Evolutionary conservation across 371 early-diverging fungal genomes (phyloP), one percentile per base, ranked within the genome.

Genomic region (Rhizopus delemar): DNA sequence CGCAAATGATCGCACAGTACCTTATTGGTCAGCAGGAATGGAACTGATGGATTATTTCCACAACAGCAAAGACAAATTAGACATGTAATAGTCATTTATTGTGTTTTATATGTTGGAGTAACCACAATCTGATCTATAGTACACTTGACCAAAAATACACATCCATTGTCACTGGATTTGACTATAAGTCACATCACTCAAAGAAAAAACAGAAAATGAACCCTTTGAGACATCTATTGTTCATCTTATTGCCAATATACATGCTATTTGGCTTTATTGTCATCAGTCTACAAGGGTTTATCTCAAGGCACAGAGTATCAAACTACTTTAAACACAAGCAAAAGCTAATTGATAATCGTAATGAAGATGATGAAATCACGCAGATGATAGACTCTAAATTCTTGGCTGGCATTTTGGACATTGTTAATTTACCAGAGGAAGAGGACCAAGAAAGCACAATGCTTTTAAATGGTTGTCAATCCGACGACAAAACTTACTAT

Each of bases 11-110:
- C 80, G 84, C 9, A 83, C 85, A 2, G 90, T 91, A 0, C 81
- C 85, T 11, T 88, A 82, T 62, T 83, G 82, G 81, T 86, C 86
- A 4, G 82, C 86, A n/a, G 80, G 83, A 4, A 76, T 89, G 48
- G 71, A 78, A 35, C 56, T 69, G 31, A 63, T 63, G 16, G 72
- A 88, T 59, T 83, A 84, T n/a, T 82, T 84, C 45, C 49, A 63
- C 8, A 63, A 73, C 5, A 59, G 74, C 0, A 70, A 79, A n/a
- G 50, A 85, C 15, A 22, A 2, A 22, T 60, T 79, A 12, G 66
- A 85, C 75, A 77, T 79, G 73, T 78, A 54, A 51, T 22, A 22
- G 22, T 22, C 22, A 22, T 22, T 51, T 58, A 1, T 8, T 8
- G 6, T 8, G 1, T 36, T 36, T 36, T 5, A 5, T 22, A 22